phyloP scores from a whole-genome alignment of 202 grass and related monocot species.

The Alloteropsis angusta region DNA sequence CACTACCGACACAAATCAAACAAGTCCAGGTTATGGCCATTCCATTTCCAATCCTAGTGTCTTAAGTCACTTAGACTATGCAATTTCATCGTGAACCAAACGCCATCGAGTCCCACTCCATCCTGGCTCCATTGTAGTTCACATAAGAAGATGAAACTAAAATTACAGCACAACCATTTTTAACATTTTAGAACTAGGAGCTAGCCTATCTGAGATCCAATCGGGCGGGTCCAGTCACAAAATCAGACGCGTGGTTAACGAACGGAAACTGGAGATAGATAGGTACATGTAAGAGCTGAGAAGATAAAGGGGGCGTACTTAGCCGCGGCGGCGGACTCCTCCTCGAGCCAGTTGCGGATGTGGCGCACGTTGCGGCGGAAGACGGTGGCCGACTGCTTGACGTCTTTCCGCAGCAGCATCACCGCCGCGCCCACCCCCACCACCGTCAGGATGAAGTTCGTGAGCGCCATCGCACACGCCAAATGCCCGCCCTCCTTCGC shows the following conservation, averaged over 20 bases:
- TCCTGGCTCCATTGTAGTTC: not conserved
- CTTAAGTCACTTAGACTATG: not conserved
- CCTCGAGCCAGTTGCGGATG: conserved; percentile 80
- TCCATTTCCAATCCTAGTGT: not conserved
- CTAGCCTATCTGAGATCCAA: not conserved
- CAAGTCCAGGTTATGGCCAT: not conserved
- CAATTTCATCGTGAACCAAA: not conserved
- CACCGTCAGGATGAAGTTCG: conserved; percentile 78
- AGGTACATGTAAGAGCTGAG: not conserved
- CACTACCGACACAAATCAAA: not conserved
- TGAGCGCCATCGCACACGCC: conserved; percentile 48
- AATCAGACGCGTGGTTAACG: not conserved
- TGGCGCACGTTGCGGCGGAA: conserved; percentile 84
- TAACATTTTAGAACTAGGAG: not conserved
- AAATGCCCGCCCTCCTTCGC: not conserved
- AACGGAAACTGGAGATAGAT: not conserved
- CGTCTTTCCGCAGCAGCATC: conserved; percentile 74
- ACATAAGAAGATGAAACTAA: not conserved
- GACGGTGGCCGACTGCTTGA: conserved; percentile 64
- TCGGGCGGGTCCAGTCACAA: not conserved
- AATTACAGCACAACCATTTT: not conserved
- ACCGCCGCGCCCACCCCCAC: conserved; percentile 61
- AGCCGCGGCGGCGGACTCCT: conserved; percentile 62
- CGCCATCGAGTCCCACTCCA: not conserved
- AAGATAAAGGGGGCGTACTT: conserved; percentile 32